phyloP scores from a whole-genome alignment of 108 stramenopile species.

The Discostella stelligeroides region DNA sequence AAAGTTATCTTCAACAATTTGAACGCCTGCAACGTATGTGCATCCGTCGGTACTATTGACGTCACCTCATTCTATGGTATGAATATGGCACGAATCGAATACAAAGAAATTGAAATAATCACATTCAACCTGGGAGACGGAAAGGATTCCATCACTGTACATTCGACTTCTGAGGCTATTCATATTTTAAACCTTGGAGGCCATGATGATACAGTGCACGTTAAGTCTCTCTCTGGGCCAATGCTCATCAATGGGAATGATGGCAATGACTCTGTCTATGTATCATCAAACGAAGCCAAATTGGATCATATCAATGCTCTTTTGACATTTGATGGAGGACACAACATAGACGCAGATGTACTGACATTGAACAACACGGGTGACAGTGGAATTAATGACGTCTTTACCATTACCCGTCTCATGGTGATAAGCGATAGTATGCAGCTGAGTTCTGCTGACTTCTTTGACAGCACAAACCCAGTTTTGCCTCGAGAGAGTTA shows the following conservation, averaged over 20 bases:
- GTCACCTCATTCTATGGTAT: constrained; percentile 24
- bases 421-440: constrained; percentile 36
- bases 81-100: constrained; percentile 37
- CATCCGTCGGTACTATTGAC: constrained; percentile 26
- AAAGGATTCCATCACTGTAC: constrained; percentile 27
- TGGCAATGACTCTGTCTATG: constrained; percentile 32
- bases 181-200: constrained; percentile 37
- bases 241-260: constrained; percentile 37
- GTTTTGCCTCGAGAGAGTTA: constrained; percentile 6
- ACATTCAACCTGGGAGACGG: constrained; percentile 39
- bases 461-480: not conserved
- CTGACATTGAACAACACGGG: constrained; percentile 29
- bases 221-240: constrained; percentile 38
- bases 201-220: constrained; percentile 21
- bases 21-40: constrained; percentile 21
- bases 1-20: constrained; percentile 37
- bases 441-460: not conserved
- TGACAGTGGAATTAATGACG: constrained; percentile 24
- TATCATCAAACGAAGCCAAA: constrained; percentile 34
- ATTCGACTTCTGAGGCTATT: constrained; percentile 30
- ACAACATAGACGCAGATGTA: constrained; percentile 14
- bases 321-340: constrained; percentile 42
- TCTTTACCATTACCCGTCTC: constrained; percentile 38
- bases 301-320: constrained; percentile 29
- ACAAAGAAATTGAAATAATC: constrained; percentile 36